phyloP scores from a whole-genome alignment of 164 flowering plant genomes.

The Vitis rotundifolia region DNA sequence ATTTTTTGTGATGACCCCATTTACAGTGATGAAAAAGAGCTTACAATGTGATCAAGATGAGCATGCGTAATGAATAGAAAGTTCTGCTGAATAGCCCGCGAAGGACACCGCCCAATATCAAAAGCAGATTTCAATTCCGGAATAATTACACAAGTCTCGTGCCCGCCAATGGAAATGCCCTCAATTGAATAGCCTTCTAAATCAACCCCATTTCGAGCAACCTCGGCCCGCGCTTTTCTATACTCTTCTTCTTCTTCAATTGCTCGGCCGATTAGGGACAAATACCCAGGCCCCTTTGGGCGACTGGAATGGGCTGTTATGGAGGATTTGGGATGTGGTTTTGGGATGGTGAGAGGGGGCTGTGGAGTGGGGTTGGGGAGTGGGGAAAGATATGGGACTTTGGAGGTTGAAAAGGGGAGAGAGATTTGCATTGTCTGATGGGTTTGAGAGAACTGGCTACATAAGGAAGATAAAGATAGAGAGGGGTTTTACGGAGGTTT shows the following conservation, averaged over 20 bases:
- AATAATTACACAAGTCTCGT: slow-evolving; percentile 85
- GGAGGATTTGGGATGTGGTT: slow-evolving; percentile 11
- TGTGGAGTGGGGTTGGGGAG: slow-evolving; percentile 6
- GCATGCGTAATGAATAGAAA: slow-evolving; percentile 90
- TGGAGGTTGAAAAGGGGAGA: slow-evolving; percentile 13
- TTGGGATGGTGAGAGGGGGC: slow-evolving; percentile 13
- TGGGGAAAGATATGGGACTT: slow-evolving; percentile 9
- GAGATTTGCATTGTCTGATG: slow-evolving; percentile 22
- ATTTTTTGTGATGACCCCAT: too few relatives aligned
- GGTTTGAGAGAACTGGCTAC: background rate
- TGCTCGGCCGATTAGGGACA: slow-evolving; percentile 61
- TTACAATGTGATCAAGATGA: slow-evolving; percentile 96
- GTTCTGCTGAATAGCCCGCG: slow-evolving; percentile 57
- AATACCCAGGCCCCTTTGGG: slow-evolving; percentile 46
- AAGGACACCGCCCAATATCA: slow-evolving; percentile 82
- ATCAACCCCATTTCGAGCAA: slow-evolving; percentile 59
- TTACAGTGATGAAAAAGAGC: slow-evolving; percentile 10
- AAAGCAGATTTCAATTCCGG: slow-evolving; percentile 84
- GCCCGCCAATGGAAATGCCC: slow-evolving; percentile 86
- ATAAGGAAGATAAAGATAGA: background rate
- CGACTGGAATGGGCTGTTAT: slow-evolving; percentile 9
- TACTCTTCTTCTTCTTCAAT: slow-evolving; percentile 86
- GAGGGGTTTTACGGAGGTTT: slow-evolving; percentile 21
- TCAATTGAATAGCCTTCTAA: slow-evolving; percentile 72
- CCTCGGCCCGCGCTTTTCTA: slow-evolving; percentile 81